A percentile compares a stretch with the other conserved stretches of the same genome.
phyloP scores from a whole-genome alignment of 1,284 basidiomycete genomes.

The Pseudozyma sp. region DNA sequence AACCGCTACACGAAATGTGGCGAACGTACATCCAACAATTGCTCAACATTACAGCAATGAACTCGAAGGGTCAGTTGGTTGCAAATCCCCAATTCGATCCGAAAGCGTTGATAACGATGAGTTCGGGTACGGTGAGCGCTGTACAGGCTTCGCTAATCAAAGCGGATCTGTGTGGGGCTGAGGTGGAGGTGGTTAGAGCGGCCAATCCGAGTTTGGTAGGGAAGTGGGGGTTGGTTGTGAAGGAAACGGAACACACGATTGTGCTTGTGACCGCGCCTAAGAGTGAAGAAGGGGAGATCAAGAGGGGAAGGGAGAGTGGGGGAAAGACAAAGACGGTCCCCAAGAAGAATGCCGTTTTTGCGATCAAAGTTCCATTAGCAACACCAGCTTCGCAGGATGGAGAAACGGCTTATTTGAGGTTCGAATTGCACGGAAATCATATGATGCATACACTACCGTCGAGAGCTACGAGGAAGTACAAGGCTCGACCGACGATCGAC shows the following conservation, averaged over 20 bases:
- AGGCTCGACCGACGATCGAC: conserved; percentile 47
- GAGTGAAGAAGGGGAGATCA: neutral
- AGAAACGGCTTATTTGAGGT: conserved; percentile 23
- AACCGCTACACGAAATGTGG: conserved; percentile 50
- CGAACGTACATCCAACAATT: conserved; percentile 52
- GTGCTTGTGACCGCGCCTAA: conserved; percentile 24
- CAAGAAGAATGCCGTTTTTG: conserved; percentile 50
- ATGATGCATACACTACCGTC: conserved; percentile 54
- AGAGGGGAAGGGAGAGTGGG: neutral
- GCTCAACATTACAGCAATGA: conserved; percentile 43
- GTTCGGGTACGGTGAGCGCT: conserved; percentile 39
- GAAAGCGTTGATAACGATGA: conserved; percentile 26
- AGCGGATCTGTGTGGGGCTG: conserved; percentile 50
- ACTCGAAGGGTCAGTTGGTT: conserved; percentile 29
- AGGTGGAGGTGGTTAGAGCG: conserved; percentile 45
- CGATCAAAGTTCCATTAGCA: conserved; percentile 37
- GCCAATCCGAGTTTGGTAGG: conserved; percentile 47
- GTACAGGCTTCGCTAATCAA: conserved; percentile 48
- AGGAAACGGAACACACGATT: conserved; percentile 47
- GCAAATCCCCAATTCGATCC: conserved; percentile 40
- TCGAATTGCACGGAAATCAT: conserved; percentile 51
- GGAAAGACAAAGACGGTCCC: conserved; percentile 35
- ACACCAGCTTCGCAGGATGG: neutral
- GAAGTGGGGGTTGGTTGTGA: conserved; percentile 40
- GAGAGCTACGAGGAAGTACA: conserved; percentile 49